phyloP scores from a whole-genome alignment of 805 yeast species.

The Zygoascus biomembranicola region DNA sequence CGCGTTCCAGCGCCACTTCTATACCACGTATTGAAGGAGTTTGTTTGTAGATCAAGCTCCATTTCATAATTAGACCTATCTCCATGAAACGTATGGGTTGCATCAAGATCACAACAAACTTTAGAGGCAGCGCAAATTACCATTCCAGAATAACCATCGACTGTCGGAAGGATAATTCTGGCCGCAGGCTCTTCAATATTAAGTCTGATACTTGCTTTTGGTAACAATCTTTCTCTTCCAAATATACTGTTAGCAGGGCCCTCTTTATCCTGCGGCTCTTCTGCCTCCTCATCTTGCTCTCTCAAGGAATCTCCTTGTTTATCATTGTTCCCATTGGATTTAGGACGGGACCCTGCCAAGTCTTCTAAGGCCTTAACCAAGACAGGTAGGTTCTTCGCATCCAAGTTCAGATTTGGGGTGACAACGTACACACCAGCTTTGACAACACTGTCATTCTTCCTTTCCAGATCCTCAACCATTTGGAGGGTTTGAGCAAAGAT shows the following conservation, averaged over 20 bases:
- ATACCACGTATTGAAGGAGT: constrained; percentile 24
- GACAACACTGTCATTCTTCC: constrained; percentile 21
- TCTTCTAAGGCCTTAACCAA: constrained; percentile 18
- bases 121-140: constrained; percentile 28
- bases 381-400: constrained; percentile 28
- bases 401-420: constrained; percentile 32
- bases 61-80: constrained; percentile 18
- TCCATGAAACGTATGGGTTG: constrained; percentile 20
- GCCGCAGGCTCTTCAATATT: constrained; percentile 30
- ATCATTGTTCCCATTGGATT: not conserved
- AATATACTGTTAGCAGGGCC: constrained; percentile 2
- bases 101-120: constrained; percentile 24
- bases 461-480: constrained; percentile 16
- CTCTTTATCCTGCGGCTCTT: not conserved
- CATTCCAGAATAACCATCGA: constrained; percentile 19
- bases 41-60: constrained; percentile 18
- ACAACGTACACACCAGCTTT: constrained; percentile 27
- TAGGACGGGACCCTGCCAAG: not conserved
- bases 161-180: constrained; percentile 18
- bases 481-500: constrained; percentile 28
- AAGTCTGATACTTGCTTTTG: constrained; percentile 22
- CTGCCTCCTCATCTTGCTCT: not conserved
- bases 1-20: constrained; percentile 21
- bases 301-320: not conserved
- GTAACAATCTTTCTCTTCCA: constrained; percentile 14